Evolutionary conservation across 2,329 filamentous ascomycete genomes (phyloP).

Genomic region (Phaeosphaeriaceae sp.): DNA sequence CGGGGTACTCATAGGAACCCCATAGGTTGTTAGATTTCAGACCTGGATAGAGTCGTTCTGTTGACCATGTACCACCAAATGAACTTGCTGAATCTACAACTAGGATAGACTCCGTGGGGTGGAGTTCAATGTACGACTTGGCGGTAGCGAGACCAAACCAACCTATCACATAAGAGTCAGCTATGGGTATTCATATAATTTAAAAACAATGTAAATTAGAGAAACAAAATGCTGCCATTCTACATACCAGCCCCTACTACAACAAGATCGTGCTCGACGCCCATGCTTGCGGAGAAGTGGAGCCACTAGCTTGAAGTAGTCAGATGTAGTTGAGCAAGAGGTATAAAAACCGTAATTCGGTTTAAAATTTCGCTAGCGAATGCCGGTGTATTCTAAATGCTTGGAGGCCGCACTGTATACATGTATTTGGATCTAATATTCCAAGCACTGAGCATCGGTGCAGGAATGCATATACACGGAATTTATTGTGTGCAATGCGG

Average conservation of each 20-base stretch:
- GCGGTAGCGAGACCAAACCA: constrained; percentile 41
- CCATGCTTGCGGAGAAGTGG: background rate
- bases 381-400: no score
- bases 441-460: no score
- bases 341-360: no score
- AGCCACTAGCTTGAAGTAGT: no score
- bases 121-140: constrained; percentile 53
- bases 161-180: background rate
- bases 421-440: no score
- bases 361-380: no score
- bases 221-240: background rate
- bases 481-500: no score
- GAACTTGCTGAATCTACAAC: constrained; percentile 49
- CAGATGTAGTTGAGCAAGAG: no score
- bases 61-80: constrained; percentile 42
- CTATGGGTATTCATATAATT: background rate
- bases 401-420: no score
- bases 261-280: background rate
- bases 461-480: no score
- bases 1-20: constrained; percentile 44
- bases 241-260: constrained; percentile 1
- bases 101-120: constrained; percentile 44
- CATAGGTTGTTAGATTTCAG: constrained; percentile 49
- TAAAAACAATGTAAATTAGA: background rate
- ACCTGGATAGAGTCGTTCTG: constrained; percentile 46